Percentiles rank a stretch among this genome's conserved stretches.
These are phyloP conservation scores for Leccinum pachyderme DNA, from an alignment of 1,284 basidiomycete species.

Conservation along the genomic window DNA sequence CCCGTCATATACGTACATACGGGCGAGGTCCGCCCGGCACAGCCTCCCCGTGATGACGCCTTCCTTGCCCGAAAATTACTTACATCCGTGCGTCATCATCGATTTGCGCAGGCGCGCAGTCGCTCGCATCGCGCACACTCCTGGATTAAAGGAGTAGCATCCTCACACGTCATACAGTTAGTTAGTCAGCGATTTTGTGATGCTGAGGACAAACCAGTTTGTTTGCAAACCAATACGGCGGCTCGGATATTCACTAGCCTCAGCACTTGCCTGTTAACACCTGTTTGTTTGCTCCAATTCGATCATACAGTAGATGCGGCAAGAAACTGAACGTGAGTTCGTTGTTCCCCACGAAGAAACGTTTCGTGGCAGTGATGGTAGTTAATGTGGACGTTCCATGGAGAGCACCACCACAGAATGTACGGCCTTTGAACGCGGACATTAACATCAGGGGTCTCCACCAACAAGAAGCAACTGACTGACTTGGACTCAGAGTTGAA, in stretches of 20 bases:
- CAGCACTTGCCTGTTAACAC: constrained; percentile 76
- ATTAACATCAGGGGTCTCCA: constrained; percentile 15
- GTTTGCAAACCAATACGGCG: constrained; percentile 33
- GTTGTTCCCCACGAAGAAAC: constrained; percentile 57
- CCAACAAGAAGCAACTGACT: constrained; percentile 27
- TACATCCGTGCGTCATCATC: background rate
- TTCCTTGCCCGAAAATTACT: constrained; percentile 53
- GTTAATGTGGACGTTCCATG: constrained; percentile 10
- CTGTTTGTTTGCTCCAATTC: constrained; percentile 30
- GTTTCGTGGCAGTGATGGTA: constrained; percentile 10
- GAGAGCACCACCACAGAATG: constrained; percentile 55
- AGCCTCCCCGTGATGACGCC: constrained; percentile 25
- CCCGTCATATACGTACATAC: constrained; percentile 44
- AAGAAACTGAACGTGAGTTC: constrained; percentile 50
- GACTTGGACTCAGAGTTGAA: constrained; percentile 62
- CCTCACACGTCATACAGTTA: background rate
- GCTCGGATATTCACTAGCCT: constrained; percentile 58
- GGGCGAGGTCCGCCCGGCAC: constrained; percentile 34
- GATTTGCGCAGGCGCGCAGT: background rate
- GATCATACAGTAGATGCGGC: constrained; percentile 6
- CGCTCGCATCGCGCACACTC: background rate
- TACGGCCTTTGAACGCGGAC: constrained; percentile 35
- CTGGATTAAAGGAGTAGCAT: constrained; percentile 3
- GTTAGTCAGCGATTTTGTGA: constrained; percentile 31
- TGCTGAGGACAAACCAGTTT: constrained; percentile 22